phyloP scores from a whole-genome alignment of 306 rosid species.

The Vachellia pachyceras region DNA sequence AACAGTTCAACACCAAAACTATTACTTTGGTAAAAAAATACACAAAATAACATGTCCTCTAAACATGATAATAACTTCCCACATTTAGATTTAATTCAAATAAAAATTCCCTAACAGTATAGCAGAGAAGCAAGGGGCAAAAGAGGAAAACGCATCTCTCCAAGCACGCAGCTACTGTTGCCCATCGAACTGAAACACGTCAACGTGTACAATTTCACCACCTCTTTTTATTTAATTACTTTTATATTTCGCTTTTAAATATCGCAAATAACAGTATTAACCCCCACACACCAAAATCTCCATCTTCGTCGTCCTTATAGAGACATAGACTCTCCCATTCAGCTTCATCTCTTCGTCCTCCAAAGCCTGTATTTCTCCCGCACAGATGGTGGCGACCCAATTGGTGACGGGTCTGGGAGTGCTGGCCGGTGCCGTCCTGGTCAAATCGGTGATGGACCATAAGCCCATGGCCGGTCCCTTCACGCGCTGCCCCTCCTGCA shows the following conservation, averaged over 20 bases:
- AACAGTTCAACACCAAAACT: background rate
- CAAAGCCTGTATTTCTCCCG: background rate
- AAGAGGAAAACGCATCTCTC: background rate
- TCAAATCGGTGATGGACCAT: conserved; percentile 80
- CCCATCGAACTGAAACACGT: conserved; percentile 40
- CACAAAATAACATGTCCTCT: too few relatives aligned
- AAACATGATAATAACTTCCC: too few relatives aligned
- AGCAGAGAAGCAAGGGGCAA: background rate
- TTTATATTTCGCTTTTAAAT: background rate
- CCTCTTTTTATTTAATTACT: conserved; percentile 43
- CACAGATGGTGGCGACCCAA: conserved; percentile 63
- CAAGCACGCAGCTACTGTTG: background rate
- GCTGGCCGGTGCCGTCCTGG: conserved; percentile 82
- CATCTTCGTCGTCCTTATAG: background rate
- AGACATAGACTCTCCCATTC: background rate
- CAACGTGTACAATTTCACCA: conserved; percentile 52
- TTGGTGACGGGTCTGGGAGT: conserved; percentile 87
- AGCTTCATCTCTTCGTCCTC: conserved; percentile 8
- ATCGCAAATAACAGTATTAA: background rate
- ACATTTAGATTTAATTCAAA: background rate
- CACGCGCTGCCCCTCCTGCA: conserved; percentile 76
- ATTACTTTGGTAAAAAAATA: too few relatives aligned
- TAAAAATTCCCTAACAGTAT: background rate
- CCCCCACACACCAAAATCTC: background rate
- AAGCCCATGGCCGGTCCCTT: conserved; percentile 92